Evolutionary conservation across 2,329 filamentous ascomycete species (phyloP).

Genomic region (Madurella mycetomatis): DNA sequence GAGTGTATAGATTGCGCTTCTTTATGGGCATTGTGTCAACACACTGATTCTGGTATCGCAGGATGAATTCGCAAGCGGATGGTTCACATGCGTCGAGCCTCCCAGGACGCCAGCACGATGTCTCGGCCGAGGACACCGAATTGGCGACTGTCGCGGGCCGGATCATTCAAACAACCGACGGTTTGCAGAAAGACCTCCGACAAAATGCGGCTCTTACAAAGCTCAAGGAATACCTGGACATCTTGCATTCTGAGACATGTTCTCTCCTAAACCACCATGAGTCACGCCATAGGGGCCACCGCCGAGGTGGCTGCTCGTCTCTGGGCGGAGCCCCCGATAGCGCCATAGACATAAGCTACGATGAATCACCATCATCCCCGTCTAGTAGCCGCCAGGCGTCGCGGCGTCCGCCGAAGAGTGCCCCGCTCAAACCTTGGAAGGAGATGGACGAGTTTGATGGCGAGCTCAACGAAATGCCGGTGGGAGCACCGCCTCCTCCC

Average conservation of each 20-base stretch:
- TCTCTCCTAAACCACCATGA: conserved; percentile 10
- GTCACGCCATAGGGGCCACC: conserved; percentile 1
- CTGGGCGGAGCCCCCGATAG: conserved; percentile 37
- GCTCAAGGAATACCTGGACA: conserved; percentile 65
- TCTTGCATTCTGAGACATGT: conserved; percentile 60
- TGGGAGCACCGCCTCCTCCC: conserved; percentile 28
- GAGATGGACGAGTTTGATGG: conserved; percentile 31
- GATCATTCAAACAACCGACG: conserved; percentile 32
- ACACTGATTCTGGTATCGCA: conserved; percentile 3
- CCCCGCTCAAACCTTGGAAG: conserved; percentile 10
- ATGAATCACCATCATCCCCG: conserved; percentile 17
- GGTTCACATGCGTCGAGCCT: neutral
- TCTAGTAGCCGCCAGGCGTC: conserved; percentile 18
- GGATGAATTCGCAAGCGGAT: conserved; percentile 13
- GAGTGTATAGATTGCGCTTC: conserved; percentile 30
- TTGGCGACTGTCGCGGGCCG: conserved; percentile 33
- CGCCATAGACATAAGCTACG: conserved; percentile 36
- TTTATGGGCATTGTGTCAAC: no score
- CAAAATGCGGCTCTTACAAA: conserved; percentile 64
- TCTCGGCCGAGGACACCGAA: conserved; percentile 27
- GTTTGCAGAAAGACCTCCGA: conserved; percentile 45
- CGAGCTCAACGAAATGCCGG: conserved; percentile 27
- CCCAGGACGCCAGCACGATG: conserved; percentile 14
- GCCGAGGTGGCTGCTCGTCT: conserved; percentile 26
- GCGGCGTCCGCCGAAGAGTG: conserved; percentile 1